Percentiles rank a stretch among this genome's conserved stretches.
Evolutionary conservation across 495 filamentous ascomycete genomes (phyloP).

Genomic region (Haplographium delicatum): DNA sequence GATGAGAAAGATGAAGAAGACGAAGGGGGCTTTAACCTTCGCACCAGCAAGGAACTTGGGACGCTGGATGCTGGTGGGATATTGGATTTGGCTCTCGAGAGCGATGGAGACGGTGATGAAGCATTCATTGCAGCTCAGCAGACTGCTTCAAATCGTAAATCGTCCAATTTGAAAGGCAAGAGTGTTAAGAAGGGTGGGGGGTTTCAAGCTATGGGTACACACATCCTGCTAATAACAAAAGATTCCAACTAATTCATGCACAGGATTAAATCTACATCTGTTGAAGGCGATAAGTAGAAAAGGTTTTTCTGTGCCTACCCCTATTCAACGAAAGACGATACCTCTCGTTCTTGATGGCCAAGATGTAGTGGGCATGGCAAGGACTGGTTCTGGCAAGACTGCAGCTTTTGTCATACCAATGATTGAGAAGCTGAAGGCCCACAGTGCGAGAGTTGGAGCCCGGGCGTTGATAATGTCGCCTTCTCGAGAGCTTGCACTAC

Average conservation of each 20-base stretch:
- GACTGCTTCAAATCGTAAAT: slow-evolving; percentile 79
- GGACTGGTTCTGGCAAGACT: slow-evolving; percentile 95
- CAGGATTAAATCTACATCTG: slow-evolving; percentile 69
- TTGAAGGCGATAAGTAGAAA: slow-evolving; percentile 87
- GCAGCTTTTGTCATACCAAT: slow-evolving; percentile 97
- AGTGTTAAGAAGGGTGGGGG: slow-evolving; percentile 90
- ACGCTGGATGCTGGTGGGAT: slow-evolving; percentile 35
- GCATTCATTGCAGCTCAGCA: slow-evolving; percentile 84
- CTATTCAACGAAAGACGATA: slow-evolving; percentile 95
- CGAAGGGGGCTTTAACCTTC: slow-evolving; percentile 28
- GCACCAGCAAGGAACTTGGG: slow-evolving; percentile 38
- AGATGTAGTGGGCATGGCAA: slow-evolving; percentile 96
- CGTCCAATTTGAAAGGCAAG: slow-evolving; percentile 73
- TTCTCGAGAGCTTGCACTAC: slow-evolving; percentile 85
- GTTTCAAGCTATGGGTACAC: slow-evolving; percentile 86
- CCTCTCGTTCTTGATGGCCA: slow-evolving; percentile 81
- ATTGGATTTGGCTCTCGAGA: slow-evolving; percentile 48
- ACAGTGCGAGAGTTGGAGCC: slow-evolving; percentile 78
- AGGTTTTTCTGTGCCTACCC: slow-evolving; percentile 92
- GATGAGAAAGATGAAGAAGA: slow-evolving; percentile 39
- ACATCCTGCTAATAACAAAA: not conserved
- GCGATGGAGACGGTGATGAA: slow-evolving; percentile 64
- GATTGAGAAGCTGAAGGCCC: slow-evolving; percentile 89
- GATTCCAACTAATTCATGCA: slow-evolving; percentile 5
- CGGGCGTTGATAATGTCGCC: slow-evolving; percentile 85